Base-by-base conservation (phyloP, 1,284 basidiomycete species). In the Tylopilus sp. region DNA sequence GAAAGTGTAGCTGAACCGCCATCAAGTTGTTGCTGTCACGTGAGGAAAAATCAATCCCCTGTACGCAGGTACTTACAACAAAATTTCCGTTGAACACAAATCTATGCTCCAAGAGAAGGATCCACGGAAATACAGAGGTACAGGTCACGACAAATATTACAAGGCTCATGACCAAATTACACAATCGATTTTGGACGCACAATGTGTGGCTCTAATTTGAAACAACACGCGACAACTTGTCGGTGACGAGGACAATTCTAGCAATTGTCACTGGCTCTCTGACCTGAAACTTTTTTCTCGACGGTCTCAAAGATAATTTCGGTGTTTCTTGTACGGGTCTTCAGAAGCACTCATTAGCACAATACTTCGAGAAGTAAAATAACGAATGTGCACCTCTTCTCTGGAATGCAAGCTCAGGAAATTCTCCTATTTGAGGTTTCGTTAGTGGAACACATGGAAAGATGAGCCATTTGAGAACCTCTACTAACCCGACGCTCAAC, bases 251-350 rank as follows among this genome's bases (percentile, higher is more conserved):
- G 38, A 70, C 38, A 33, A 60, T 16, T 8, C n/a, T 44, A 69
- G 16, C 13, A 32, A 47, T 58, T 56, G 26, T 59, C 29, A 10
- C 29, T 58, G 12, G 63, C 60, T 8, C 56, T 52, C 19, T 26
- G 72, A 56, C 68, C 60, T 24, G 65, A 63, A 6, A 69, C 26
- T 52, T 69, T 74, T 47, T 72, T 73, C 22, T 19, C 57, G 19
- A 73, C 56, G 8, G 66, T 60, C 59, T 71, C 74, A 44, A 73
- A 73, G 18, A 69, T 38, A 24, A 74, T 62, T 15, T 73, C 74
- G 3, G 74, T 69, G 16, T 65, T 66, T 58, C 69, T 63, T 29
- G 68, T 51, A 51, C 10, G 51, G 26, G 52, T 57, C 72, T 74
- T 58, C 24, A 9, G 18, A 4, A 2, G 22, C 15, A 15, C 33